Evolutionary conservation across 2,329 filamentous ascomycete genomes (phyloP).

Genomic region (Penicillium paneum): DNA sequence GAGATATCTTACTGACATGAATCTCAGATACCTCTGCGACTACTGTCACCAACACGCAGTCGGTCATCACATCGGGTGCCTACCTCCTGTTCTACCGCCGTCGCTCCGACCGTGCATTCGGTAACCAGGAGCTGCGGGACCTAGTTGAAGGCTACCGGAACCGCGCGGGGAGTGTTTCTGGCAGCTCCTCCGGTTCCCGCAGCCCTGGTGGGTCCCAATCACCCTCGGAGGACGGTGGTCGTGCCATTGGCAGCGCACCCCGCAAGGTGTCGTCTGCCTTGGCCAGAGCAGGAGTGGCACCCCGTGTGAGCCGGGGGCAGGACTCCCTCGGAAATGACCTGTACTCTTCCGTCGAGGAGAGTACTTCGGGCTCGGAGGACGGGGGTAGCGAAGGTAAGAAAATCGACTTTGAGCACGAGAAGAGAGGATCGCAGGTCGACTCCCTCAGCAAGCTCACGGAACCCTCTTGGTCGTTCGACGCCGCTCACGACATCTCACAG

Average conservation of each 20-base stretch:
- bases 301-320: constrained; percentile 55
- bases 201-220: constrained; percentile 32
- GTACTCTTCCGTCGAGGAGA: constrained; percentile 24
- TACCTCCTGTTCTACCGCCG: constrained; percentile 96
- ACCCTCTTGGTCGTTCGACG: constrained; percentile 41
- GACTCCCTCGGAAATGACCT: constrained; percentile 35
- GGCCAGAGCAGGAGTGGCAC: constrained; percentile 73
- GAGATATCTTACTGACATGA: constrained; percentile 40
- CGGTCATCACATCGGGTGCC: constrained; percentile 70
- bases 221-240: constrained; percentile 76
- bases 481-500: constrained; percentile 31
- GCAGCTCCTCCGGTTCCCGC: constrained; percentile 42
- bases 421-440: constrained; percentile 17
- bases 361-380: constrained; percentile 13
- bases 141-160: constrained; percentile 64
- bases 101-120: constrained; percentile 71
- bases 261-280: constrained; percentile 85
- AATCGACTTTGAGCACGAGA: constrained; percentile 30
- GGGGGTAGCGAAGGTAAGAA: constrained; percentile 31
- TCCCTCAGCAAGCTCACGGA: constrained; percentile 24
- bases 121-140: constrained; percentile 69
- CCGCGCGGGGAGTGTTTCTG: constrained; percentile 46
- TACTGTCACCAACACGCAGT: constrained; percentile 60
- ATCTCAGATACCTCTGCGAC: constrained; percentile 65
- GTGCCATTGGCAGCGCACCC: constrained; percentile 83